phyloP scores from a whole-genome alignment of 257 asterid species.

The Penstemon barbatus region DNA sequence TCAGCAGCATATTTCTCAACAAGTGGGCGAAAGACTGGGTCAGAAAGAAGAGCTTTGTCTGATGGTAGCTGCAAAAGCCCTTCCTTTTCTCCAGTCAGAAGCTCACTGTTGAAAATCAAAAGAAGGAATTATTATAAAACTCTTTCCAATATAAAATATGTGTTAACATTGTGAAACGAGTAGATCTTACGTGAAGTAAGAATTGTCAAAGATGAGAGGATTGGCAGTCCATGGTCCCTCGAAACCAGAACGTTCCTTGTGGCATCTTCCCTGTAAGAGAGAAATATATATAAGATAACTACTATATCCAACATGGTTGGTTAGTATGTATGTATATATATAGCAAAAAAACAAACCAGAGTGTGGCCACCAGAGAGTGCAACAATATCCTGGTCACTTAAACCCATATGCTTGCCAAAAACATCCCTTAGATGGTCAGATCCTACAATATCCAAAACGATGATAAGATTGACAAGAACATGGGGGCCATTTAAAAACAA shows the following conservation, averaged over 20 bases:
- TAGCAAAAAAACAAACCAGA: conserved; percentile 46
- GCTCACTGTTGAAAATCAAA: conserved; percentile 48
- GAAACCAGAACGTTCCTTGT: conserved; percentile 86
- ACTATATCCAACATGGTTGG: neutral
- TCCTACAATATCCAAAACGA: conserved; percentile 44
- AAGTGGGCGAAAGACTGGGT: conserved; percentile 64
- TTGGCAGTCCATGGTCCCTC: conserved; percentile 89
- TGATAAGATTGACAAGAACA: neutral
- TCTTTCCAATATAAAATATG: neutral
- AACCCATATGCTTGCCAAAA: conserved; percentile 83
- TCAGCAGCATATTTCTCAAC: conserved; percentile 81
- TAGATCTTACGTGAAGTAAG: conserved; percentile 63
- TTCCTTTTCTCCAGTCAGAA: conserved; percentile 71
- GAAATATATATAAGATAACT: neutral
- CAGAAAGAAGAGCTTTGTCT: conserved; percentile 70
- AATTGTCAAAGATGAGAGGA: conserved; percentile 77
- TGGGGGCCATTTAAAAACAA: neutral
- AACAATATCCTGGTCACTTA: conserved; percentile 73
- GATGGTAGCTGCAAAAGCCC: conserved; percentile 77
- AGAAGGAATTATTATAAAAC: neutral
- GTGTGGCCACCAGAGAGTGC: conserved; percentile 93
- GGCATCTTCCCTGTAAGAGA: conserved; percentile 71
- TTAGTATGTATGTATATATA: neutral
- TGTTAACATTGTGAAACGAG: neutral
- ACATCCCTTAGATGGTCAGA: conserved; percentile 83